Base-by-base conservation (phyloP, 345 rosid species). In the Cardamine chenopodiifolia region DNA sequence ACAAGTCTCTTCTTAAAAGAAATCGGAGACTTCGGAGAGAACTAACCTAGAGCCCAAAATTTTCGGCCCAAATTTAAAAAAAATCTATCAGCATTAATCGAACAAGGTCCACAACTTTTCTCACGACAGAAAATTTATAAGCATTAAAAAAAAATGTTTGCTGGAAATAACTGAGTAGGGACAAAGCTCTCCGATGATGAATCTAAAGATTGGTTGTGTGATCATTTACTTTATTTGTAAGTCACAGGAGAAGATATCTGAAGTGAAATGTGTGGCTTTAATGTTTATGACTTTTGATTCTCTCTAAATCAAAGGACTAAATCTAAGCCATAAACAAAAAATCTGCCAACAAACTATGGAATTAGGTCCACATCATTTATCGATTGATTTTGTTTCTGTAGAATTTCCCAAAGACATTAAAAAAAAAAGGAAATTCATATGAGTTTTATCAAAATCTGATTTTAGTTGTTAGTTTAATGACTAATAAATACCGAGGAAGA, bases 211-310 rank as follows among this genome's bases (percentile, higher is more conserved):
- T 42, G 56, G 57, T 17, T 45, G 49, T 68, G 64, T 23, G 20
- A 62, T 75, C 48, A 23, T 68, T 53, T 55, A 55, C 80, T 34
- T 62, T 70, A 62, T 54, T 63, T 68, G 53, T 70, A 62, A 71
- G 80, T 70, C 80, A 55, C 63, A 47, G 35, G 53, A 76, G 40
- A 70, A 62, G 53, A 34, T 7, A 55, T 13, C 18, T 23, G 73
- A 67, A 67, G 6, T 44, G 74, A 75, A 68, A 52, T 59, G 73
- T 59, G 4, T 60, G 79, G 60, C 68, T 59, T 75, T 26, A 53
- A 68, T 75, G 67, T 67, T 42, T 5, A 35, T 34, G 44, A 23
- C 57, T 47, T 74, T 58, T 39, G 29, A 55, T 70, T 76, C 44
- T 76, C 44, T 31, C 39, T 31, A 17, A 53, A 69, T 69, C 52